Conservation (phyloP, 2,329 filamentous ascomycete species). For the Ambrosiella xylebori region DNA sequence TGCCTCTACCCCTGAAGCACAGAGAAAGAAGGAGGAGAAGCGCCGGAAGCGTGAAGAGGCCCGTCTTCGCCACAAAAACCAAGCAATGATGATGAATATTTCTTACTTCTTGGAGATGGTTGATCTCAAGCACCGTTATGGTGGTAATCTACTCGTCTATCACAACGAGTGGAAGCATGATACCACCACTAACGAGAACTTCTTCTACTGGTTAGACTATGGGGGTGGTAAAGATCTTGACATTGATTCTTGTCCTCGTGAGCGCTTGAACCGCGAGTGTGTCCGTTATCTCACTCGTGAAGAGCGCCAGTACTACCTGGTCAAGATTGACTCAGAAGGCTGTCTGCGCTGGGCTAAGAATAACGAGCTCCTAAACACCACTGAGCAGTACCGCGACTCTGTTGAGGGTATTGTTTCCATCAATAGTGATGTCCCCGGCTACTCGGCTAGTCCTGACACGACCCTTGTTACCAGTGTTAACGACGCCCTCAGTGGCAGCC, state of each 20-base stretch:
- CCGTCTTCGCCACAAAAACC: constrained; percentile 32
- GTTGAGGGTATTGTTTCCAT: constrained; percentile 53
- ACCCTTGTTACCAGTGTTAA: constrained; percentile 9
- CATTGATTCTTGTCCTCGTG: constrained; percentile 53
- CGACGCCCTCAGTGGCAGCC: not conserved
- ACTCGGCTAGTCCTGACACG: constrained; percentile 19
- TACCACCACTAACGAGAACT: constrained; percentile 59
- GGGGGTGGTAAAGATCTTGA: constrained; percentile 58
- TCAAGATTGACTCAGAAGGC: constrained; percentile 56
- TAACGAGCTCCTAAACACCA: constrained; percentile 58
- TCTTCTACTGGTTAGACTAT: constrained; percentile 84
- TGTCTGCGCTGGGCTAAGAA: constrained; percentile 80
- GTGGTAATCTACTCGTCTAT: constrained; percentile 63
- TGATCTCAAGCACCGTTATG: constrained; percentile 73
- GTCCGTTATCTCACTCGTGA: constrained; percentile 73
- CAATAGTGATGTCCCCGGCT: constrained; percentile 42
- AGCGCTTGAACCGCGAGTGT: constrained; percentile 57
- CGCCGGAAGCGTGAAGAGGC: constrained; percentile 22
- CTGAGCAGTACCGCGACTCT: constrained; percentile 59
- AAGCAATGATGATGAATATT: constrained; percentile 64
- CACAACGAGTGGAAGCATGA: constrained; percentile 69
- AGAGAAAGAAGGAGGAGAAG: constrained; percentile 22
- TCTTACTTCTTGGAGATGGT: constrained; percentile 80
- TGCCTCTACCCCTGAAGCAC: constrained; percentile 16
- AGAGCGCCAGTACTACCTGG: constrained; percentile 66